Percentiles rank a stretch among this genome's conserved stretches.
phyloP scores from a whole-genome alignment of 768 basidiomycete genomes.

The Cyathus striatus region DNA sequence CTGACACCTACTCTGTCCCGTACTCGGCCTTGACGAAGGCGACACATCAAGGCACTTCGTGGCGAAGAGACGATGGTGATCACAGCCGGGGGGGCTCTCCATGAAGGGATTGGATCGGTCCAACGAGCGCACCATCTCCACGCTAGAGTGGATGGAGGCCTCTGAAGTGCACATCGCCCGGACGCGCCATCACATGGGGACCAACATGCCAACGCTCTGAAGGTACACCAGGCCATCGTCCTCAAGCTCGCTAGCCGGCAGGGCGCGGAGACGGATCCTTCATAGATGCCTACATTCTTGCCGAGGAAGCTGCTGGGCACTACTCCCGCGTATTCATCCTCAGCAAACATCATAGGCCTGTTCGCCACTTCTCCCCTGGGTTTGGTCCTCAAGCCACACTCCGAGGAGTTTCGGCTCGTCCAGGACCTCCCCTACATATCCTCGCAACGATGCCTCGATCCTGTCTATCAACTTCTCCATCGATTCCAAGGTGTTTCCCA shows the following conservation, averaged over 20 bases:
- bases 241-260: neutral
- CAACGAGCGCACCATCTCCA: slow-evolving; percentile 11
- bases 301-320: slow-evolving; percentile 20
- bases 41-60: slow-evolving; percentile 7
- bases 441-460: slow-evolving; percentile 12
- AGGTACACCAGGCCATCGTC: slow-evolving; percentile 7
- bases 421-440: slow-evolving; percentile 27
- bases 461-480: slow-evolving; percentile 18
- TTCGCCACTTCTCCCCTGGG: slow-evolving; percentile 36
- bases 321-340: slow-evolving; percentile 23
- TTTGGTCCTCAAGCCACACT: slow-evolving; percentile 28
- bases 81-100: slow-evolving; percentile 3
- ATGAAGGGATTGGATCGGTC: slow-evolving; percentile 12
- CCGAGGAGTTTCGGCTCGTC: slow-evolving; percentile 14
- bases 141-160: slow-evolving; percentile 9
- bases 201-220: slow-evolving; percentile 5
- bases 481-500: slow-evolving; percentile 6
- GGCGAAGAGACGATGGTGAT: slow-evolving; percentile 14
- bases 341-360: slow-evolving; percentile 30
- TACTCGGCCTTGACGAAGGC: slow-evolving; percentile 12
- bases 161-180: slow-evolving; percentile 3
- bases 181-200: slow-evolving; percentile 9
- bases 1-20: neutral
- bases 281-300: slow-evolving; percentile 24
- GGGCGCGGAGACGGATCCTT: no score